These are phyloP conservation scores for Phytopythium vexans DNA, from an alignment of 352 stramenopile genomes.

Conservation along the genomic window DNA sequence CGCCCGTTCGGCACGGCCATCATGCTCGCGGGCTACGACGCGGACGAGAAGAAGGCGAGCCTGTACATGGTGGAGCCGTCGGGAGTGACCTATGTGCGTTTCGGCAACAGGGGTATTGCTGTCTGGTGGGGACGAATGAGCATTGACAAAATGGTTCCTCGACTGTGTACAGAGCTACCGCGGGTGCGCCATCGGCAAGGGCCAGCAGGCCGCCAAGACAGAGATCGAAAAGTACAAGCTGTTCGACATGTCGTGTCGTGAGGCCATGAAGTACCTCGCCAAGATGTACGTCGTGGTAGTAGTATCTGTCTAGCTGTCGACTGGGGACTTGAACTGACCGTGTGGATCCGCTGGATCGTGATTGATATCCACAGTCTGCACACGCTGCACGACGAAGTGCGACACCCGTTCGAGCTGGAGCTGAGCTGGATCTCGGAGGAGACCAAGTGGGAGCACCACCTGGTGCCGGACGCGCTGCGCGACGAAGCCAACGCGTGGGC, in stretches of 20 bases:
- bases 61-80: conserved; percentile 94
- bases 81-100: conserved; percentile 82
- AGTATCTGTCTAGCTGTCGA: neutral
- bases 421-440: conserved; percentile 97
- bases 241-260: conserved; percentile 91
- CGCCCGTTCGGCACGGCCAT: conserved; percentile 96
- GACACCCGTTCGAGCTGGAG: conserved; percentile 98
- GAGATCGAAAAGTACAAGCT: conserved; percentile 99
- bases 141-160: conserved; percentile 2
- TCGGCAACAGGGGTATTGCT: neutral
- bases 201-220: conserved; percentile 97
- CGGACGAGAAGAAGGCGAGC: conserved; percentile 86
- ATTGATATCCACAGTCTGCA: conserved; percentile 74
- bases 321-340: neutral
- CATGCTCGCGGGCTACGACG: conserved; percentile 96
- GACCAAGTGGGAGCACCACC: conserved; percentile 93
- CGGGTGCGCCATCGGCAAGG: conserved; percentile 96
- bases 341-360: conserved; percentile 1
- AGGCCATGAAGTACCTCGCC: conserved; percentile 98
- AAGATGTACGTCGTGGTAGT: conserved; percentile 89
- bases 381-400: conserved; percentile 95
- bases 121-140: neutral
- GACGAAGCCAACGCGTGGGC: conserved; percentile 85
- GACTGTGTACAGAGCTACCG: conserved; percentile 90
- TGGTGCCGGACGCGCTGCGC: conserved; percentile 90